A percentile compares a stretch with the other conserved stretches of the same genome.
phyloP scores from a whole-genome alignment of 2,329 filamentous ascomycete species.

The Cadophora malorum region DNA sequence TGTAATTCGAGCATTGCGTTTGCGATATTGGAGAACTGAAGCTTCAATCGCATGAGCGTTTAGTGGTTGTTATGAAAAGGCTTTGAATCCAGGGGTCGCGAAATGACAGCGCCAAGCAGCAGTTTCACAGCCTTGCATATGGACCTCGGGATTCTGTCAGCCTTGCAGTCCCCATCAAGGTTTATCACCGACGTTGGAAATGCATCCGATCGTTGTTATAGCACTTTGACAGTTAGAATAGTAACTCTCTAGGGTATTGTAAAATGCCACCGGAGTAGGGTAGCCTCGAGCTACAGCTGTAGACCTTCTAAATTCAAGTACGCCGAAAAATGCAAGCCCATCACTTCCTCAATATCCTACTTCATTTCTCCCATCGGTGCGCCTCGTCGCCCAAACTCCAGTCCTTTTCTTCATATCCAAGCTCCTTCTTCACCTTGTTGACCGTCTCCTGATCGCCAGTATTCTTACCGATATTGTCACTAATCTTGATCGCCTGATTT shows the following conservation, averaged over 20 bases:
- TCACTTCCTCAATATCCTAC: conserved; percentile 30
- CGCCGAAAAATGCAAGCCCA: background rate
- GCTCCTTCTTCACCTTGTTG: conserved; percentile 78
- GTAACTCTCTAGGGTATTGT: conserved; percentile 15
- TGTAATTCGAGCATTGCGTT: conserved; percentile 72
- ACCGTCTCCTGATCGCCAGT: conserved; percentile 85
- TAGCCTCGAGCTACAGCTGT: conserved; percentile 12
- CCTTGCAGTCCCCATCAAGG: conserved; percentile 8
- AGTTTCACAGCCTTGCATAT: conserved; percentile 2
- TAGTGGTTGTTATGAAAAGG: background rate
- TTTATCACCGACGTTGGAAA: too few species aligned
- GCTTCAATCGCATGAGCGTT: background rate
- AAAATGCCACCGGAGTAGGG: conserved; percentile 3
- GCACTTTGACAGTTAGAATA: background rate
- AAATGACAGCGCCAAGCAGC: background rate
- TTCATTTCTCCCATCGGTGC: conserved; percentile 74
- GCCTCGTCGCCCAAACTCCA: conserved; percentile 88
- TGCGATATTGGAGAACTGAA: background rate
- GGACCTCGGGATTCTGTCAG: background rate
- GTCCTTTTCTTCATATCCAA: conserved; percentile 84
- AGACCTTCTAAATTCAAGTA: conserved; percentile 2
- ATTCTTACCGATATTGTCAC: conserved; percentile 87
- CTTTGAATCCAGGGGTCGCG: conserved; percentile 10
- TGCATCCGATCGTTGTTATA: too few species aligned
- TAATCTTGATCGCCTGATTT: conserved; percentile 88